phyloP scores from a whole-genome alignment of 352 stramenopile species.

The Phytopythium mirpurense region DNA sequence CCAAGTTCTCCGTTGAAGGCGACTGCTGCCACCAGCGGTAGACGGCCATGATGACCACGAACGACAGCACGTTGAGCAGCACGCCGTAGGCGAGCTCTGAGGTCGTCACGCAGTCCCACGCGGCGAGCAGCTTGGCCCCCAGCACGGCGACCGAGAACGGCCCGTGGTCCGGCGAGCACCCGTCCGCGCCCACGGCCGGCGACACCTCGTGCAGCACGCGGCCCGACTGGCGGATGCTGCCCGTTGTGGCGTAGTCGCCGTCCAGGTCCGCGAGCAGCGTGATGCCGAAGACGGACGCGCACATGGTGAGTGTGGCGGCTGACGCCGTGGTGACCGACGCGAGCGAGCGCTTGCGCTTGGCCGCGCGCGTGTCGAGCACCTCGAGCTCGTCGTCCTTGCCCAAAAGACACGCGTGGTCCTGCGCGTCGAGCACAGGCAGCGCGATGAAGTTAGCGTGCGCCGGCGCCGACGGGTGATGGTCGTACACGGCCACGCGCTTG shows the following conservation, averaged over 20 bases:
- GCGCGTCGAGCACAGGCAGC: constrained; percentile 3
- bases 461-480: constrained; percentile 4
- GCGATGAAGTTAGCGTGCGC: constrained; percentile 5
- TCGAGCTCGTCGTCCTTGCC: constrained; percentile 13
- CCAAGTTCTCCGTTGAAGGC: constrained; percentile 6
- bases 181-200: constrained; percentile 18
- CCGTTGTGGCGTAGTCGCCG: constrained; percentile 19
- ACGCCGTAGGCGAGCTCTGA: constrained; percentile 63
- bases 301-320: constrained; percentile 58
- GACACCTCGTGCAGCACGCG: constrained; percentile 62
- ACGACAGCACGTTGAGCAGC: constrained; percentile 67
- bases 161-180: constrained; percentile 15
- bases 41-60: constrained; percentile 55
- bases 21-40: constrained; percentile 54
- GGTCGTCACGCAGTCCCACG: constrained; percentile 46
- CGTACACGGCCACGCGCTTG: constrained; percentile 16
- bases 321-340: constrained; percentile 35
- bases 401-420: constrained; percentile 13
- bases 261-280: constrained; percentile 64
- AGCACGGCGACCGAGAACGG: constrained; percentile 26
- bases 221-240: constrained; percentile 44
- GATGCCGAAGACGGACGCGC: constrained; percentile 74
- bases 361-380: constrained; percentile 14
- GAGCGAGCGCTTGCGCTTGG: constrained; percentile 27
- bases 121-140: constrained; percentile 27